These are phyloP conservation scores for Styphnolobium japonicum DNA, from an alignment of 306 rosid species.

Conservation along the genomic window DNA sequence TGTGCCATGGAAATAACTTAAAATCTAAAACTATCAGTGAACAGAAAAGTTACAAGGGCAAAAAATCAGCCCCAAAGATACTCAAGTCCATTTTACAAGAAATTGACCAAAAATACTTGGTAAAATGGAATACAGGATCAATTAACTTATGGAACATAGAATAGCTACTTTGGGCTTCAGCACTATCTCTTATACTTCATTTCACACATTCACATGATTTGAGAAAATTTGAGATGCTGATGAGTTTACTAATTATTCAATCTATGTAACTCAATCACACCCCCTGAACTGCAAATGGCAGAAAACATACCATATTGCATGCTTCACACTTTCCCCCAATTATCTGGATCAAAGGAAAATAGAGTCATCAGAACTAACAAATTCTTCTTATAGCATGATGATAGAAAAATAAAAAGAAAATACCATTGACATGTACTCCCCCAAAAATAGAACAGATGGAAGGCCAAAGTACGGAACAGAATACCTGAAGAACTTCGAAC, in stretches of 20 bases:
- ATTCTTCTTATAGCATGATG: background rate
- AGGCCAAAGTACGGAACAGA: constrained; percentile 5
- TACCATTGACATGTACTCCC: too few species aligned
- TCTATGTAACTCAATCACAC: constrained; percentile 13
- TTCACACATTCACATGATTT: constrained; percentile 2
- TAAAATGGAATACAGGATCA: constrained; percentile 7
- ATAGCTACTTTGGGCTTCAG: background rate
- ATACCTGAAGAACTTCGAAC: constrained; percentile 86
- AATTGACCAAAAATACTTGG: background rate
- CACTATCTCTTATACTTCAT: background rate
- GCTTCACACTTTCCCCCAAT: constrained; percentile 59
- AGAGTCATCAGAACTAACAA: constrained; percentile 13
- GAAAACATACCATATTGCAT: constrained; percentile 61
- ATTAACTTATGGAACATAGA: background rate
- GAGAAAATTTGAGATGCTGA: background rate
- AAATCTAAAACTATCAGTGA: constrained; percentile 20
- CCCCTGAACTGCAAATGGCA: constrained; percentile 16
- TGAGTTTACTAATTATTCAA: background rate
- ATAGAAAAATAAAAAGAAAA: background rate
- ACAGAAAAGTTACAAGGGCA: constrained; percentile 4
- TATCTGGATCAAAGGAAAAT: constrained; percentile 57
- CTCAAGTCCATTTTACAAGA: background rate
- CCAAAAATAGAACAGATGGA: background rate
- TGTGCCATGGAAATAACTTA: constrained; percentile 31
- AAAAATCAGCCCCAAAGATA: background rate